Evolutionary conservation across 192 early-diverging fungal genomes (phyloP).

Genomic region (Entophlyctis luteolus): DNA sequence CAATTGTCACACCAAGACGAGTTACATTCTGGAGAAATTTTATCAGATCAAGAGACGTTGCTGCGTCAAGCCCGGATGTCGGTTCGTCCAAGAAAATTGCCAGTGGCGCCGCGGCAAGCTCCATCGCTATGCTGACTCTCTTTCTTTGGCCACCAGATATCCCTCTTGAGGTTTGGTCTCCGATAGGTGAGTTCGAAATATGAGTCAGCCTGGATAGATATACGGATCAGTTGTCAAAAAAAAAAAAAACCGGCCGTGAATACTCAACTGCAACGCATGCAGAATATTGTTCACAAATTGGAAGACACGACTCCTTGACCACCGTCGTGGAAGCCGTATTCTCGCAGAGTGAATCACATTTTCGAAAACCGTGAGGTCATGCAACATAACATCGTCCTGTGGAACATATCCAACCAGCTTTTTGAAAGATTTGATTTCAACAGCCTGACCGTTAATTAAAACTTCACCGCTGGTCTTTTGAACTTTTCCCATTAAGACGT

Average conservation of each 20-base stretch:
- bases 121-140: constrained; percentile 72
- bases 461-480: constrained; percentile 28
- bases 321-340: constrained; percentile 22
- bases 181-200: constrained; percentile 48
- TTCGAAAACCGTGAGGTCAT: constrained; percentile 52
- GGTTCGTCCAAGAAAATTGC: constrained; percentile 86
- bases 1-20: constrained; percentile 55
- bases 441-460: constrained; percentile 27
- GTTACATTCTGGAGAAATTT: constrained; percentile 71
- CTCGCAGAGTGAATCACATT: constrained; percentile 39
- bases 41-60: constrained; percentile 64
- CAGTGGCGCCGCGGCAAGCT: constrained; percentile 75
- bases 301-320: constrained; percentile 15
- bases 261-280: constrained; percentile 6
- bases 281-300: constrained; percentile 25
- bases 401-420: constrained; percentile 57
- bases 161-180: constrained; percentile 59
- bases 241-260: background rate
- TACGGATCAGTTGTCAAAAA: background rate
- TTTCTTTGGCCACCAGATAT: constrained; percentile 73
- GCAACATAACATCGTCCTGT: constrained; percentile 41
- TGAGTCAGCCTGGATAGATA: constrained; percentile 14
- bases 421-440: constrained; percentile 33
- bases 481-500: constrained; percentile 35
- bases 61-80: constrained; percentile 76